Percentiles rank a stretch among this genome's conserved stretches.
These are phyloP conservation scores for Phaffia australis DNA, from an alignment of 768 basidiomycete species.

Conservation along the genomic window DNA sequence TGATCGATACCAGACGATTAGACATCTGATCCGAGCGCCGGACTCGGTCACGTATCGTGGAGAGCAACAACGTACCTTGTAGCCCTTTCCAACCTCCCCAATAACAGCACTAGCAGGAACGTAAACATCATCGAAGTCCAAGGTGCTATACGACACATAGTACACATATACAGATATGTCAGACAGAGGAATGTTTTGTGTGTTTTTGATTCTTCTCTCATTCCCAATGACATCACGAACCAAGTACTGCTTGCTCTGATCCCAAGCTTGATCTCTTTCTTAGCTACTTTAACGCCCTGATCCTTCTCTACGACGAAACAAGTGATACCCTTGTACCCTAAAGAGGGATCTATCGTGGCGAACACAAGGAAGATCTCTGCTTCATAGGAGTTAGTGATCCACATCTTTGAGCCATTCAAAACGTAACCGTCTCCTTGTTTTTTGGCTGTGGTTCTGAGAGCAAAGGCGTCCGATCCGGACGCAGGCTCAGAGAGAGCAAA, in stretches of 20 bases:
- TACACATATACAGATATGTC: not conserved
- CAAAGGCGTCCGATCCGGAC: conserved; percentile 95
- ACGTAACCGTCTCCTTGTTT: conserved; percentile 67
- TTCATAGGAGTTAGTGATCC: conserved; percentile 93
- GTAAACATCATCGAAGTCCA: conserved; percentile 73
- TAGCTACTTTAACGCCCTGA: conserved; percentile 92
- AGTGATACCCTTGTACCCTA: conserved; percentile 98
- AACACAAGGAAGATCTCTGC: conserved; percentile 68
- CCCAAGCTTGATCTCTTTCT: conserved; percentile 78
- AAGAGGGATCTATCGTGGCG: conserved; percentile 75
- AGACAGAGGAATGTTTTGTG: not conserved
- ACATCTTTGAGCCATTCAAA: conserved; percentile 97
- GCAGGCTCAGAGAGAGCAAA: conserved; percentile 89
- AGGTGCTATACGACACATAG: conserved; percentile 1
- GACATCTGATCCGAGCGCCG: not conserved
- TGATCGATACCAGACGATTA: not conserved
- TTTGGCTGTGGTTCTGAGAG: conserved; percentile 81
- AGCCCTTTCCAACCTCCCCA: conserved; percentile 69
- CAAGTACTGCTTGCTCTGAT: conserved; percentile 91
- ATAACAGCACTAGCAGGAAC: conserved; percentile 77
- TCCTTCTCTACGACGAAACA: conserved; percentile 94
- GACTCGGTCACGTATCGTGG: not conserved
- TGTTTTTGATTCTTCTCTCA: not conserved
- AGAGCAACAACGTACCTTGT: conserved; percentile 50
- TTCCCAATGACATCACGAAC: conserved; percentile 52